A percentile compares a stretch with the other conserved stretches of the same genome.
phyloP scores from a whole-genome alignment of 805 yeast species.

The Naumovozyma baii region DNA sequence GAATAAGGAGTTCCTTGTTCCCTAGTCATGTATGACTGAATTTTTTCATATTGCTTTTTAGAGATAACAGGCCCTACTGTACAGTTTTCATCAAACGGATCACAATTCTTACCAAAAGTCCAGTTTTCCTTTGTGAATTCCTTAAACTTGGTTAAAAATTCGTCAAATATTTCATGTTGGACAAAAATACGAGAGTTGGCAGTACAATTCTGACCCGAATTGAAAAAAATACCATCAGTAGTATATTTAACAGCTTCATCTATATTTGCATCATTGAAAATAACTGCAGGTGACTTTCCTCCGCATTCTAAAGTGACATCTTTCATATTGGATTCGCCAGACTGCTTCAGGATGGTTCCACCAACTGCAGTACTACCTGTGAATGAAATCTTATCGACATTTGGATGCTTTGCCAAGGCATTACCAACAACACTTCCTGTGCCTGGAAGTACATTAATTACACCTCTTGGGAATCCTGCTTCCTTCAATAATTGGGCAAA shows the following conservation, averaged over 20 bases:
- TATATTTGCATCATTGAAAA: conserved; percentile 36
- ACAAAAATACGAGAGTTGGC: conserved; percentile 49
- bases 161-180: conserved; percentile 42
- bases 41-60: conserved; percentile 35
- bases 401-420: conserved; percentile 34
- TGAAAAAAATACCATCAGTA: conserved; percentile 42
- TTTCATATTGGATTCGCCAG: conserved; percentile 32
- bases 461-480: conserved; percentile 39
- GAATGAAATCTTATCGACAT: conserved; percentile 39
- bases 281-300: conserved; percentile 38
- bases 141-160: conserved; percentile 34
- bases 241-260: conserved; percentile 38
- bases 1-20: conserved; percentile 4
- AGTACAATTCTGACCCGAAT: conserved; percentile 52
- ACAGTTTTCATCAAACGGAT: conserved; percentile 33
- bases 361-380: conserved; percentile 43
- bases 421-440: conserved; percentile 33
- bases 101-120: conserved; percentile 48
- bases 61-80: conserved; percentile 46
- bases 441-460: conserved; percentile 36
- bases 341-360: conserved; percentile 30
- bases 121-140: conserved; percentile 34
- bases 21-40: conserved; percentile 37
- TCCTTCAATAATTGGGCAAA: conserved; percentile 32
- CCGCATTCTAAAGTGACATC: conserved; percentile 39